Conservation (phyloP, 1,284 basidiomycete genomes). For the Ceratobasidium sp. region DNA sequence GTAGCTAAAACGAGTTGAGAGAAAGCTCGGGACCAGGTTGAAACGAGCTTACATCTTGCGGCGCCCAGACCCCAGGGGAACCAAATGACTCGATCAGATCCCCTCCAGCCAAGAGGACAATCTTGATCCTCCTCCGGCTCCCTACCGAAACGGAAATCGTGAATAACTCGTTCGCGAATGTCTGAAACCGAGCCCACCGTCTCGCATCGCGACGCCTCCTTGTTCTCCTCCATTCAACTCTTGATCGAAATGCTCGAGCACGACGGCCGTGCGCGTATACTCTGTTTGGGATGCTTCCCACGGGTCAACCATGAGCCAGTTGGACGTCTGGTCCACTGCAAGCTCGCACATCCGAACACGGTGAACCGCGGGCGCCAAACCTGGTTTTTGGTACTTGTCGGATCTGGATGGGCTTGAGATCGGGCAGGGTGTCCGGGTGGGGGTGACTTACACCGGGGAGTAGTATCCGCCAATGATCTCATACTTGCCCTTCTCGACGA, state of each 20-base stretch:
- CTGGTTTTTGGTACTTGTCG: conserved; percentile 57
- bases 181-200: conserved; percentile 40
- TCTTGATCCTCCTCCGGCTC: conserved; percentile 35
- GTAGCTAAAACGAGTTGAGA: conserved; percentile 60
- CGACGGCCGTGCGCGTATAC: conserved; percentile 94
- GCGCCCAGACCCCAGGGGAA: conserved; percentile 98
- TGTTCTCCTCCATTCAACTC: conserved; percentile 80
- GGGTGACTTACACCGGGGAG: conserved; percentile 56
- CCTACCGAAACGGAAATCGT: conserved; percentile 19
- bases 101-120: conserved; percentile 96
- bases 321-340: conserved; percentile 54
- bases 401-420: conserved; percentile 47
- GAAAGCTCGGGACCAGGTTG: background rate
- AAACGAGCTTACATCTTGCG: conserved; percentile 74
- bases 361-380: conserved; percentile 55
- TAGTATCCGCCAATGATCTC: conserved; percentile 64
- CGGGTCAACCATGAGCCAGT: conserved; percentile 85
- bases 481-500: conserved; percentile 60
- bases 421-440: background rate
- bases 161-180: background rate
- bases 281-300: conserved; percentile 93
- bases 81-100: conserved; percentile 98
- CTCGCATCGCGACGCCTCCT: conserved; percentile 62
- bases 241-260: conserved; percentile 94
- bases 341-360: conserved; percentile 58